Conservation (phyloP, 257 asterid species). For the Jacaranda copaia region DNA sequence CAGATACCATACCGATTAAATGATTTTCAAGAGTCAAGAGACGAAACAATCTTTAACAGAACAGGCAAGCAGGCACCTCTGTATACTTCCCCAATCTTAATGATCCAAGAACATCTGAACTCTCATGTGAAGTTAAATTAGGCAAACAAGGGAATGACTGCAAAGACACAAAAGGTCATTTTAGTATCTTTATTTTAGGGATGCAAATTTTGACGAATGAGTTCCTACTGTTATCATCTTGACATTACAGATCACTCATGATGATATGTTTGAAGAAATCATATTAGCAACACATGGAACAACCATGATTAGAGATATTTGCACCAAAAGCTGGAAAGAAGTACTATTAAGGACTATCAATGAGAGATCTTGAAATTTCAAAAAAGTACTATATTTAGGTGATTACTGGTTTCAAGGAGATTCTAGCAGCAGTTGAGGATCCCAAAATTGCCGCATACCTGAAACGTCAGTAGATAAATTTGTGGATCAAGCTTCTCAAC, state of each 20-base stretch:
- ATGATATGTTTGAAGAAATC: slow-evolving; percentile 27
- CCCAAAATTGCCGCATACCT: slow-evolving; percentile 99
- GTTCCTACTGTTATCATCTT: slow-evolving; percentile 25
- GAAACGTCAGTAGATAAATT: slow-evolving; percentile 43
- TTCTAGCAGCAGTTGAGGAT: slow-evolving; percentile 71
- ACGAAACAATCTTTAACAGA: slow-evolving; percentile 20
- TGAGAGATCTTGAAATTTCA: slow-evolving; percentile 1
- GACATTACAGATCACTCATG: slow-evolving; percentile 17
- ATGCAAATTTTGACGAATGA: slow-evolving; percentile 25
- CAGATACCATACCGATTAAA: slow-evolving; percentile 27
- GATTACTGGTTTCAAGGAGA: slow-evolving; percentile 83
- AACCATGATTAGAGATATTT: slow-evolving; percentile 2
- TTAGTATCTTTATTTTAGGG: slow-evolving; percentile 17
- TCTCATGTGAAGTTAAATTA: slow-evolving; percentile 62
- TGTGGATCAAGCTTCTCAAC: slow-evolving; percentile 28
- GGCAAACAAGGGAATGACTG: slow-evolving; percentile 92
- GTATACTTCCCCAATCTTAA: slow-evolving; percentile 85
- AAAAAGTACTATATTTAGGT: slow-evolving; percentile 24
- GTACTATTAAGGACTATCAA: slow-evolving; percentile 1
- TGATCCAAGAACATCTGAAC: slow-evolving; percentile 56
- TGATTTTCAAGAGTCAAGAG: slow-evolving; percentile 32
- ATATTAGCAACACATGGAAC: slow-evolving; percentile 13
- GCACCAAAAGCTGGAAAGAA: neutral
- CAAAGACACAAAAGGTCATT: slow-evolving; percentile 39
- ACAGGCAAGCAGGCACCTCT: slow-evolving; percentile 60